Conservation (phyloP, 2,329 filamentous ascomycete genomes). For the Paracoccidioides brasiliensis region DNA sequence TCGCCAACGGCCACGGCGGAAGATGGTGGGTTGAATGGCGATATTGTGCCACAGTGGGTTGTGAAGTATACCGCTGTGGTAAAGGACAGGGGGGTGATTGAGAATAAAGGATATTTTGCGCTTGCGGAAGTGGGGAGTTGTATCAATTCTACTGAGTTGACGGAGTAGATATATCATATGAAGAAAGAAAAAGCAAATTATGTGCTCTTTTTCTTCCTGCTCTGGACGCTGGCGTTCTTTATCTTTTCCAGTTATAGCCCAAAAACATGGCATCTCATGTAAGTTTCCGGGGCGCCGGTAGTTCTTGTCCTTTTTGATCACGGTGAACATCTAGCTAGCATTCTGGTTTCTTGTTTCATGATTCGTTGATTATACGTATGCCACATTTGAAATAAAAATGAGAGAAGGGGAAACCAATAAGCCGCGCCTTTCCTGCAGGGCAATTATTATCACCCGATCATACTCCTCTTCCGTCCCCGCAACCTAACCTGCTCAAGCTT, state of each 20-base stretch:
- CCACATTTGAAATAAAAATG: neutral
- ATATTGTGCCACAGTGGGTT: slow-evolving; percentile 84
- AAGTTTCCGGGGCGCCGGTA: neutral
- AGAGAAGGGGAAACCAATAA: neutral
- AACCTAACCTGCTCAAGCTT: slow-evolving; percentile 83
- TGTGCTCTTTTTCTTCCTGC: neutral
- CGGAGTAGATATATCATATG: slow-evolving; percentile 2
- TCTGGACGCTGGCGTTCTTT: slow-evolving; percentile 4
- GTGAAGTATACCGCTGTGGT: slow-evolving; percentile 96
- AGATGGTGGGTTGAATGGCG: slow-evolving; percentile 52
- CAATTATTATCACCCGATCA: slow-evolving; percentile 55
- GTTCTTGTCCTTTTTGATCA: slow-evolving; percentile 9
- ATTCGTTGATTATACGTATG: neutral
- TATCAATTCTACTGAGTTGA: slow-evolving; percentile 20
- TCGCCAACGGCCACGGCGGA: slow-evolving; percentile 42
- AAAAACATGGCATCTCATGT: neutral
- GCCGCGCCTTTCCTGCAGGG: neutral
- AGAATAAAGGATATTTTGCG: slow-evolving; percentile 97
- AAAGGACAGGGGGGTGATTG: slow-evolving; percentile 83
- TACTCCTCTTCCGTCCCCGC: slow-evolving; percentile 90
- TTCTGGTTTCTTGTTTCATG: neutral
- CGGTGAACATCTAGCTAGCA: slow-evolving; percentile 11
- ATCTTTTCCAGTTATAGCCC: neutral
- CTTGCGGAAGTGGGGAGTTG: slow-evolving; percentile 54
- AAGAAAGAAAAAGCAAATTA: neutral